These are phyloP conservation scores for Nannizziopsis arthrosporioides DNA, from an alignment of 2,329 filamentous ascomycete species.

Conservation along the genomic window DNA sequence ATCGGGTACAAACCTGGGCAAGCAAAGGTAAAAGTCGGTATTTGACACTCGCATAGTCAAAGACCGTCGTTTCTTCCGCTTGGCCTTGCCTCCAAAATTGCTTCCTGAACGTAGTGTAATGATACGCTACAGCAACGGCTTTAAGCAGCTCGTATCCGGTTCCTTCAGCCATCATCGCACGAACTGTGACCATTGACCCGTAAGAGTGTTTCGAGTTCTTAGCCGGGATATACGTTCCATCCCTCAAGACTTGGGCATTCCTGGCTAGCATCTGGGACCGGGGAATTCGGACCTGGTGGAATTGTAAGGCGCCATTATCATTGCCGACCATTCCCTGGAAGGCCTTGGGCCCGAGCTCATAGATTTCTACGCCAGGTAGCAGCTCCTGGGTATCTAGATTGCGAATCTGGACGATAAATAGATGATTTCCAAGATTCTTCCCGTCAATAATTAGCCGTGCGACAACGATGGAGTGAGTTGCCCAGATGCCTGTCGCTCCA, in stretches of 20 bases:
- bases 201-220: slow-evolving; percentile 26
- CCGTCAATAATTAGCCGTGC: slow-evolving; percentile 22
- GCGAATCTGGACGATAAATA: slow-evolving; percentile 23
- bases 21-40: slow-evolving; percentile 18
- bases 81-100: slow-evolving; percentile 15
- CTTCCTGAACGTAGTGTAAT: slow-evolving; percentile 20
- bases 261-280: slow-evolving; percentile 24
- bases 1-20: slow-evolving; percentile 12
- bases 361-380: slow-evolving; percentile 21
- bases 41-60: slow-evolving; percentile 19
- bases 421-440: slow-evolving; percentile 22
- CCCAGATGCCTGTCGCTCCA: slow-evolving; percentile 21
- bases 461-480: slow-evolving; percentile 24
- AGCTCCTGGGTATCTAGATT: slow-evolving; percentile 20
- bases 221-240: slow-evolving; percentile 22
- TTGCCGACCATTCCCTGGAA: slow-evolving; percentile 18
- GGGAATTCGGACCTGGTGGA: slow-evolving; percentile 26
- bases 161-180: slow-evolving; percentile 21
- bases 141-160: slow-evolving; percentile 23
- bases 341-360: slow-evolving; percentile 22
- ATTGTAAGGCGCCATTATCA: slow-evolving; percentile 26
- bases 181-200: slow-evolving; percentile 26
- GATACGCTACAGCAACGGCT: slow-evolving; percentile 27
- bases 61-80: slow-evolving; percentile 16
- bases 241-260: slow-evolving; percentile 21